These are phyloP conservation scores for Simmondsia chinensis DNA, from an alignment of 148 eudicot genomes.

Conservation along the genomic window DNA sequence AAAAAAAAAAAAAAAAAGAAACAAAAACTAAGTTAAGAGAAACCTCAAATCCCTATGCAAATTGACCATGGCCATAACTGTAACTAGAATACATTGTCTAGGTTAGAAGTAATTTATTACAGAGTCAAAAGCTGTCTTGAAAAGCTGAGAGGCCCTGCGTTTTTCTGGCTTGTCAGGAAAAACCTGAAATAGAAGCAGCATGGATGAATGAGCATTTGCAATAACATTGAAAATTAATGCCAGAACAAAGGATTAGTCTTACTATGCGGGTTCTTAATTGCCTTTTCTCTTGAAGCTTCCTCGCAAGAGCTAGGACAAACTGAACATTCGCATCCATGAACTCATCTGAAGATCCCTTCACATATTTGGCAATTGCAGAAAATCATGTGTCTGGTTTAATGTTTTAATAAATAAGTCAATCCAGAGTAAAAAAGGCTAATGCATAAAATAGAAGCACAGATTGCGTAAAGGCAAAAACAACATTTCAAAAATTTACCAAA, in stretches of 20 bases:
- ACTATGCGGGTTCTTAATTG: slow-evolving; percentile 70
- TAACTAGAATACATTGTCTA: too few relatives aligned
- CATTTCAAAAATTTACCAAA: slow-evolving; percentile 1
- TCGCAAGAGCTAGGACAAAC: slow-evolving; percentile 75
- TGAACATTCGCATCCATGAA: slow-evolving; percentile 94
- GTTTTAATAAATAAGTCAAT: slow-evolving; percentile 18
- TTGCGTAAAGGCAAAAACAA: background rate
- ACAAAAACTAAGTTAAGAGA: too few relatives aligned
- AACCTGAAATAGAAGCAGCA: slow-evolving; percentile 32
- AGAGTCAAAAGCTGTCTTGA: slow-evolving; percentile 78
- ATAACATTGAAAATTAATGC: background rate
- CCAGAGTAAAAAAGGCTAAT: slow-evolving; percentile 2
- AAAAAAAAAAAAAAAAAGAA: too few relatives aligned
- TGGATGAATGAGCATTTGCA: background rate
- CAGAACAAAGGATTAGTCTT: slow-evolving; percentile 13
- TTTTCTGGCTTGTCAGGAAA: slow-evolving; percentile 95
- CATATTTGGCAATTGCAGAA: slow-evolving; percentile 45
- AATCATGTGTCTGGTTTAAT: slow-evolving; percentile 46
- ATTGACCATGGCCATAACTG: too few relatives aligned
- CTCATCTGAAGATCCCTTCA: slow-evolving; percentile 99
- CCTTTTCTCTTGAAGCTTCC: slow-evolving; percentile 71
- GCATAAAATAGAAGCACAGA: slow-evolving; percentile 1
- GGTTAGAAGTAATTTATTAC: too few relatives aligned
- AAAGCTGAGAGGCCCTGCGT: slow-evolving; percentile 87
- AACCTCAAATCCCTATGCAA: too few relatives aligned